Evolutionary conservation across 2,329 filamentous ascomycete species (phyloP), one percentile per base, ranked within the genome.

Genomic region (Alternaria incomplexa): DNA sequence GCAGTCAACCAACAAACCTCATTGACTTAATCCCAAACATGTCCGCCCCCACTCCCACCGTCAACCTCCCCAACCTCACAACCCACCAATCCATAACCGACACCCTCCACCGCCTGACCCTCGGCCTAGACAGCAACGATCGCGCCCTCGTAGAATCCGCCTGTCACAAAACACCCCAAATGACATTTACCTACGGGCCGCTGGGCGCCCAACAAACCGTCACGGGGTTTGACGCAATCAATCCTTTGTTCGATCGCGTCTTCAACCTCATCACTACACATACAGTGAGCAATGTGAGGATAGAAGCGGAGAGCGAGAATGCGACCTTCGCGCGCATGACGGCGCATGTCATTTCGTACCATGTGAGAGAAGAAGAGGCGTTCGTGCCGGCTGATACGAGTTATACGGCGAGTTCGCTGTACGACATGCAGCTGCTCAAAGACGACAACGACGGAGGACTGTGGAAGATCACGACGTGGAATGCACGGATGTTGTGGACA

Each of bases 401-500:
- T 22, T 74, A 73, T 36, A 73, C 66, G n/a, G 67, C 64, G 30
- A 47, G 56, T n/a, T 66, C 60, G 25, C 53, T 73, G 63, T 74
- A 75, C 36, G 48, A 48, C 50, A 46, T 75, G n/a, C 64, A 64
- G 20, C 52, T 73, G 55, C 58, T 74, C 11, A 72, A 52, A 62
- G 63, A 65, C 45, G 26, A 48, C 2, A 61, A 60, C 51, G 46
- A 54, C 4, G 65, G 64, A 4, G 45, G 22, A 13, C 43, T 70
- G 55, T 74, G 69, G 70, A 74, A 65, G 66, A 73, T 75, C 22
- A 70, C 67, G 61, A 71, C 54, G 43, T 81, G 75, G 50, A 73
- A 67, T 4, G 73, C 70, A 1, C 64, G 66, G 22, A 44, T 70
- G 36, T 40, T 67, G 45, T 72, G 70, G 69, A 71, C 64, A 36